Percentiles rank a stretch among this genome's conserved stretches.
These are phyloP conservation scores for Candida insectorum DNA, from an alignment of 805 yeast genomes.

Conservation along the genomic window DNA sequence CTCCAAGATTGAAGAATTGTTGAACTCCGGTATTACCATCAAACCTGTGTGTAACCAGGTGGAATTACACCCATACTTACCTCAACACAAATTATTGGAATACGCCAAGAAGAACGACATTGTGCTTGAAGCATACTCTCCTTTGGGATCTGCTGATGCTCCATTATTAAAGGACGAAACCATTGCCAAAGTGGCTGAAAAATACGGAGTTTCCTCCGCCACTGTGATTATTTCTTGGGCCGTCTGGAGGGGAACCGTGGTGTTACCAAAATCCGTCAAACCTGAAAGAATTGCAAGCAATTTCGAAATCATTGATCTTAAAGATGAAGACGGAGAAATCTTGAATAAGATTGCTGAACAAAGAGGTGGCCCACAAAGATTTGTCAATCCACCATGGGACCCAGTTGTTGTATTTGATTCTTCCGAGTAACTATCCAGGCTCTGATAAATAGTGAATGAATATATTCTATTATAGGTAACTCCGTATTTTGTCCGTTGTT, in stretches of 20 bases:
- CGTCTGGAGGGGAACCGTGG: slow-evolving; percentile 53
- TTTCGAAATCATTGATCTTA: slow-evolving; percentile 29
- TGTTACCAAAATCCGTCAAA: slow-evolving; percentile 37
- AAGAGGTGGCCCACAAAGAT: slow-evolving; percentile 13
- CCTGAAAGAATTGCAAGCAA: slow-evolving; percentile 31
- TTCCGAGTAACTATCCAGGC: too few species aligned
- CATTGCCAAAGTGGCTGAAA: slow-evolving; percentile 43
- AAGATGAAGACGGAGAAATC: slow-evolving; percentile 32
- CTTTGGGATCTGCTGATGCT: slow-evolving; percentile 61
- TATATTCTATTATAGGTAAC: too few species aligned
- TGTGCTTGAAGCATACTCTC: slow-evolving; percentile 68
- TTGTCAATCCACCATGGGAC: slow-evolving; percentile 13
- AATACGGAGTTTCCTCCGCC: slow-evolving; percentile 43
- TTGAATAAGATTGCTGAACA: slow-evolving; percentile 22
- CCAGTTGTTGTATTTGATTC: slow-evolving; percentile 12
- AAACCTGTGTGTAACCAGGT: slow-evolving; percentile 72
- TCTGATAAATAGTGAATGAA: too few species aligned
- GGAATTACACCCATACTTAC: slow-evolving; percentile 55
- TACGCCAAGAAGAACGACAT: slow-evolving; percentile 30
- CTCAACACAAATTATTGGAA: slow-evolving; percentile 52
- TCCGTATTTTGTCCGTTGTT: too few species aligned
- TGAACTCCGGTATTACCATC: slow-evolving; percentile 46
- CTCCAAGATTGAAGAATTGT: slow-evolving; percentile 39
- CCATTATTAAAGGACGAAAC: slow-evolving; percentile 48
- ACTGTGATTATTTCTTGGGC: slow-evolving; percentile 62